These are phyloP conservation scores for Penicillium parvum DNA, from an alignment of 495 filamentous ascomycete genomes.

Conservation along the genomic window DNA sequence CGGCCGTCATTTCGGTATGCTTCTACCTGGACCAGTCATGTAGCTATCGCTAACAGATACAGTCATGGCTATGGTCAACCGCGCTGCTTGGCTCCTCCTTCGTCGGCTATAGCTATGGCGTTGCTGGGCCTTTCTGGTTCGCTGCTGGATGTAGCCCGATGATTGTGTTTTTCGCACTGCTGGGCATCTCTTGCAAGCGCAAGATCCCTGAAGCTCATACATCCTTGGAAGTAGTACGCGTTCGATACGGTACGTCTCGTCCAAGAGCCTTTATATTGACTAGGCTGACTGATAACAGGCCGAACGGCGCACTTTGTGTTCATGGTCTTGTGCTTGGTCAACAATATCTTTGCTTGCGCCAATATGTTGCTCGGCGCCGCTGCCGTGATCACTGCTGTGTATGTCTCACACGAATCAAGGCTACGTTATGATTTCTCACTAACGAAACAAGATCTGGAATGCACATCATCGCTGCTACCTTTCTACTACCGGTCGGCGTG, in stretches of 20 bases:
- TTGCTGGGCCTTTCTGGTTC: conserved; percentile 41
- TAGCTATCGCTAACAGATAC: neutral
- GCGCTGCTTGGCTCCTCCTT: conserved; percentile 30
- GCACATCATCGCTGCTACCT: conserved; percentile 43
- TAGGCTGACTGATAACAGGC: conserved; percentile 7
- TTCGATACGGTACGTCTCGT: conserved; percentile 21
- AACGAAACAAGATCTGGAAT: conserved; percentile 34
- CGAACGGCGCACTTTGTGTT: conserved; percentile 38
- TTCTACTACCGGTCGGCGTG: conserved; percentile 41
- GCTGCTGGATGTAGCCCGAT: conserved; percentile 42
- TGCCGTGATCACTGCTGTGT: conserved; percentile 36
- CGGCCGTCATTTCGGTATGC: conserved; percentile 36
- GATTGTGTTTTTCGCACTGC: conserved; percentile 44
- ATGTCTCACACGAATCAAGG: conserved; percentile 1
- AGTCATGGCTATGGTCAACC: conserved; percentile 37
- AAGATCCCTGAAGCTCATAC: conserved; percentile 45
- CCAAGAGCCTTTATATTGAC: neutral
- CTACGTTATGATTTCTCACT: neutral
- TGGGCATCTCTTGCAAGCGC: conserved; percentile 45
- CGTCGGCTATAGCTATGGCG: conserved; percentile 33
- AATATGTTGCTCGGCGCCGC: conserved; percentile 43
- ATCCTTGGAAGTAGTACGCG: conserved; percentile 37
- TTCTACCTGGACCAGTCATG: neutral
- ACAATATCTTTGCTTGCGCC: conserved; percentile 41
- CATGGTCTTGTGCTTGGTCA: conserved; percentile 39